Base-by-base conservation (phyloP, 2,329 filamentous ascomycete species). In the Penicillium occitanis region DNA sequence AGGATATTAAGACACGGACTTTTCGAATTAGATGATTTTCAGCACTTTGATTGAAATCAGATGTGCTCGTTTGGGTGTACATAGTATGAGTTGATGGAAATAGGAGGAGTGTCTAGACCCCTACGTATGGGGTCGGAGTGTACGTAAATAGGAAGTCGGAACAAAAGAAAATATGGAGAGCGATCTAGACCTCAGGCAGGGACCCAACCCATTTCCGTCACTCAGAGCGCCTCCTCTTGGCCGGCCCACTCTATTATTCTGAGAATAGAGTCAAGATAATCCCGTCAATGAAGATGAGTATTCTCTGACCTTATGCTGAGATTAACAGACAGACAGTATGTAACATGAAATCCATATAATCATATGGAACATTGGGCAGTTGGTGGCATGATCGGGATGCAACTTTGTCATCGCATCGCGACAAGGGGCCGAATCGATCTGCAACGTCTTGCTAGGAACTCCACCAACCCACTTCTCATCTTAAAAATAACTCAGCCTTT, bases 121-220 rank as follows among this genome's bases (percentile, higher is more conserved):
- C 35, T 13, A 10, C 13, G 13, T 37, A 28, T n/a, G 50, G 50
- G 25, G 25, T 33, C 28, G 7, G 14, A n/a, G 25, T 53, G 87
- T 48, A 77, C 78, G 1, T 93, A 53, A 2, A 5, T 51, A 17
- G 33, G 33, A 33, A n/a, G 25, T 53, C 17, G 22, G 46, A 11
- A 50, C 11, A 33, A 33, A 53, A 51, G 17, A 53, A 51, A 57
- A 25, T 14, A 57, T 37, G 53, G 53, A 25, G 53, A 37, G 30
- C 30, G 53, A 57, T 57, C 53, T 57, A 57, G 53, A 57, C 53
- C 51, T 57, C 33, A 13, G 53, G 11, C 53, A 35, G n/a, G 53
- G 33, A 57, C 53, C 30, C 51, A 55, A 30, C n/a, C 51, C 4
- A 22, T 19, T 55, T 35, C 30, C 28, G 51, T 35, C 51, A 55